These are phyloP conservation scores for Tetrahymena borealis DNA, from an alignment of 73 alveolate genomes.

Conservation along the genomic window DNA sequence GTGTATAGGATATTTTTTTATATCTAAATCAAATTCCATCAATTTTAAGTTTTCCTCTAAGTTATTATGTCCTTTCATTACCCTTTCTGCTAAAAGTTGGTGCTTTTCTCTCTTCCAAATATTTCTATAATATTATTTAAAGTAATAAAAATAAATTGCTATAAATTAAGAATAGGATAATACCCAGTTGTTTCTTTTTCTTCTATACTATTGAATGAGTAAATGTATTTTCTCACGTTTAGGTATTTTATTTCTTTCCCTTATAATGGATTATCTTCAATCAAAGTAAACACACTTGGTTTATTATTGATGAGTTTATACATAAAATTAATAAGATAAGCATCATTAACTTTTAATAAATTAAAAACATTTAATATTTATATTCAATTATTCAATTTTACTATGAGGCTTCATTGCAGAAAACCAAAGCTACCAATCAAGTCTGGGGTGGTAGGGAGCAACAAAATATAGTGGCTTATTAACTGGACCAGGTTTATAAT, in stretches of 20 bases:
- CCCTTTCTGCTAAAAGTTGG: background rate
- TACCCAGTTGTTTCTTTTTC: background rate
- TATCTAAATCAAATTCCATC: background rate
- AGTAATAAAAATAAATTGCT: too few relatives aligned
- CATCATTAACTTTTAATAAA: background rate
- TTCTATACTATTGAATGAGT: background rate
- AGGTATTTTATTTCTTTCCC: background rate
- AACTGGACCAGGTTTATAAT: conserved; percentile 61
- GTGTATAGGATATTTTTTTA: background rate
- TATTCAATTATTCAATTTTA: background rate
- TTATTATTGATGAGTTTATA: background rate
- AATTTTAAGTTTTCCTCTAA: background rate
- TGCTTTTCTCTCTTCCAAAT: background rate
- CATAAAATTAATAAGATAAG: background rate
- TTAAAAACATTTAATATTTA: background rate
- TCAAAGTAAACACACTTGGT: background rate
- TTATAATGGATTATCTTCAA: background rate
- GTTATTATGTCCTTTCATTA: background rate
- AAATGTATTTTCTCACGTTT: background rate
- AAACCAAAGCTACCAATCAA: conserved; percentile 87
- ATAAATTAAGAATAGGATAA: background rate
- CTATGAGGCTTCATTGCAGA: conserved; percentile 39
- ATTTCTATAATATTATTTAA: background rate
- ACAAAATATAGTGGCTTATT: conserved; percentile 39
- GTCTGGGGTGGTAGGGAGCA: conserved; percentile 78